Evolutionary conservation across 441 rosid genomes (phyloP), one percentile per base, ranked within the genome.

Genomic region (Erodium moschatum): DNA sequence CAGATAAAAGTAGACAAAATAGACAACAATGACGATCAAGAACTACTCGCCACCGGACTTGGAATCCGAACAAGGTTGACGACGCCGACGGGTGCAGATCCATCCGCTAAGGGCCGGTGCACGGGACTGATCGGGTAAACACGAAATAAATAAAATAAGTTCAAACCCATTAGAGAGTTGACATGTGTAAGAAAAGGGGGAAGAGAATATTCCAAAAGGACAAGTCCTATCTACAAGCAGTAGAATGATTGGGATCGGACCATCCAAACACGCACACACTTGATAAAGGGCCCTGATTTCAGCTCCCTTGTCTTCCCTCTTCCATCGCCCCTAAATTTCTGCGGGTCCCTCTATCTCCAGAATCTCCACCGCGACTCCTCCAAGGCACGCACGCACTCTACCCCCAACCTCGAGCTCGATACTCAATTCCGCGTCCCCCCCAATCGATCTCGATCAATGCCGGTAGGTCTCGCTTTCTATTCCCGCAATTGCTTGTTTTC

Each of bases 401-500:
- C 33, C 18, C 74, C 0, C n/a, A 72, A 69, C 16, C 35, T 33
- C 18, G 15, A 35, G 33, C 52, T n/a, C n/a, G n/a, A n/a, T 27
- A 33, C 67, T 42, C 60, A 62, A 67, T 67, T 75, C 76, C 76
- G 74, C 72, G 62, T 66, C 70, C 67, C 18, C 9, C 56, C 66
- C 66, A 52, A 18, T 56, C 73, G 78, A 76, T 78, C 75, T 78
- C 75, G 74, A 68, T 79, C 78, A 84, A 82, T 82, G 87, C 79
- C 67, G 84, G 84, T 82, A 69, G 69, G 79, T 74, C 24, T 68
- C 27, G 20, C 61, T 66, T n/a, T 16, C 1, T 16, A 52, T 46
- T 33, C 56, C 61, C 44, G 64, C 38, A 70, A 72, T 78, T 77
- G 11, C 27, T 29, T n/a, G 9, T 27, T 64, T 46, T 71, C 11